Evolutionary conservation across 257 asterid genomes (phyloP), one percentile per base, ranked within the genome.

Genomic region (Solanum appendiculatum): DNA sequence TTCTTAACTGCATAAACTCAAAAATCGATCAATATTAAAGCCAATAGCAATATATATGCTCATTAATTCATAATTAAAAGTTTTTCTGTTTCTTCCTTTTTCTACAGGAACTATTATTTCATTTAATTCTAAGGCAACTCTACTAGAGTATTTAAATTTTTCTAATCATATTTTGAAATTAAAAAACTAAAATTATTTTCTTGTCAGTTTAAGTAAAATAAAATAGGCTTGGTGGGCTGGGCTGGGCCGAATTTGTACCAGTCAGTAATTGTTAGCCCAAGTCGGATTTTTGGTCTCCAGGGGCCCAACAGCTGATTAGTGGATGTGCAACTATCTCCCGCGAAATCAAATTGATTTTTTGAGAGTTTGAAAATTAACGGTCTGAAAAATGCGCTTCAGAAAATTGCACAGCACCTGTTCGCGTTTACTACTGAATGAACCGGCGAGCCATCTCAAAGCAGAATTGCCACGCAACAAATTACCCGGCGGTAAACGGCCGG

Each of bases 351-450:
- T 11, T 69, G 1, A 25, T 69, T 13, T 15, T 7, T 64, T 31
- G 16, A 27, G 29, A 81, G 27, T 81, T 48, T 31, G 85, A 81
- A 81, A 18, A 81, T 20, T 5, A 56, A 10, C n/a, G 18, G 27
- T 78, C 18, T 44, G n/a, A 82, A 86, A 81, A 25, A 93, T 94
- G 96, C 90, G 88, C 85, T 89, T 87, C 88, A 88, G 90, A 86
- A 89, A 68, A 87, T 74, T 90, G 51, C 90, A 88, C 89, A 85
- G 85, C 87, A 85, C 93, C 87, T 85, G 86, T 87, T 51, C 91
- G 51, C 87, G 87, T 51, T 88, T 85, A 13, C 83, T 81, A 75
- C 81, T 69, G 36, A 88, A 60, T 74, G 77, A 39, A 83, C 46
- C 46, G 33, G 46, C 68, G 10, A 72, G 2, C 56, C 23, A 34